Evolutionary conservation across 1,284 basidiomycete genomes (phyloP).

Genomic region (Sutorius eximius): DNA sequence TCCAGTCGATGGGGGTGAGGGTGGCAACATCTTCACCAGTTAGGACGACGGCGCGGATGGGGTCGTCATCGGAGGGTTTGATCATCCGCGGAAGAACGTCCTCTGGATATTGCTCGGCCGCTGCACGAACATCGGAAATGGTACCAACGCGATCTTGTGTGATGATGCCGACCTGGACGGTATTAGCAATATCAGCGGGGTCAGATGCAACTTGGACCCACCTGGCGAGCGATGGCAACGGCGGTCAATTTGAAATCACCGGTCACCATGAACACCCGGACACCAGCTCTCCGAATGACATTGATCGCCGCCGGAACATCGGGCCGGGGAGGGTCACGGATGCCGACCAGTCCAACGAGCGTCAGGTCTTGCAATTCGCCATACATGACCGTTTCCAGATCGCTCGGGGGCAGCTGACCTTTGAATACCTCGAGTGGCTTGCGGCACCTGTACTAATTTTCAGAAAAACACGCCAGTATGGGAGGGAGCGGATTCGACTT

Average conservation of each 20-base stretch:
- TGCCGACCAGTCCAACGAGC: constrained; percentile 57
- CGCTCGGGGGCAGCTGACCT: constrained; percentile 34
- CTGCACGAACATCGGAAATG: constrained; percentile 37
- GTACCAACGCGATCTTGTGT: constrained; percentile 46
- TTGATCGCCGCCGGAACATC: constrained; percentile 51
- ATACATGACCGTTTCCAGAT: constrained; percentile 40
- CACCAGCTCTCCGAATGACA: constrained; percentile 47
- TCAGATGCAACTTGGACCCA: constrained; percentile 2
- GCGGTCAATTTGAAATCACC: constrained; percentile 52
- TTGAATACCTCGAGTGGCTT: constrained; percentile 36
- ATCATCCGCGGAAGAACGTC: constrained; percentile 19
- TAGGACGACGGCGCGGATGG: constrained; percentile 40
- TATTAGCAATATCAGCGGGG: not conserved
- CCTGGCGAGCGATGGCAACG: constrained; percentile 45
- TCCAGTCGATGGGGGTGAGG: constrained; percentile 49
- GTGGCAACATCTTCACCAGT: constrained; percentile 47
- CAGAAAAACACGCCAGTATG: not conserved
- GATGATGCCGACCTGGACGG: constrained; percentile 55
- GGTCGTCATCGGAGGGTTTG: constrained; percentile 33
- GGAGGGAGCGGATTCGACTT: constrained; percentile 6
- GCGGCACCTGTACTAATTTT: constrained; percentile 17
- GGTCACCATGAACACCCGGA: constrained; percentile 56
- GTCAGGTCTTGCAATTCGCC: constrained; percentile 44
- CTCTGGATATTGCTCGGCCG: constrained; percentile 21
- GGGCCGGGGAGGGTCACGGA: constrained; percentile 58